A percentile compares a stretch with the other conserved stretches of the same genome.
Conservation (phyloP, 305 asterid species). For the Fraxinus baroniana region DNA sequence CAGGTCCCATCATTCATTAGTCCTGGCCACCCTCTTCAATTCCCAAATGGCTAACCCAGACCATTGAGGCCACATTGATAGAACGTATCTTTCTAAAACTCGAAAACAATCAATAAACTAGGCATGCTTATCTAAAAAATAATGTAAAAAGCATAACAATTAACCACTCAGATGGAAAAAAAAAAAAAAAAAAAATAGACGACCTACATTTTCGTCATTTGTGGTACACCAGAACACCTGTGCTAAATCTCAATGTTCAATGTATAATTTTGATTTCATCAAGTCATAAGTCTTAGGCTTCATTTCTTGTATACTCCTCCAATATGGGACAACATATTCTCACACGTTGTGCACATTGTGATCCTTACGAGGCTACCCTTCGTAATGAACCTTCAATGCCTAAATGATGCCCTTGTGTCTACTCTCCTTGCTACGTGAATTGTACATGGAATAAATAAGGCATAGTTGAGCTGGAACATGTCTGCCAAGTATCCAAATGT, state of each 20-base stretch:
- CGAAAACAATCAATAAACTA: not conserved
- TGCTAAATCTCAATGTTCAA: not conserved
- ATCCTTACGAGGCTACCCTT: not conserved
- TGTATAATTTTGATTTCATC: not conserved
- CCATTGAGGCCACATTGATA: not conserved
- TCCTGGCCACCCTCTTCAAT: not conserved
- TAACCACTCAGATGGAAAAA: not conserved
- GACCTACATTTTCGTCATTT: not conserved
- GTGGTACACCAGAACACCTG: not conserved
- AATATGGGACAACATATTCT: not conserved
- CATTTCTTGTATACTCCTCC: not conserved
- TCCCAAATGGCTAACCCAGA: not conserved
- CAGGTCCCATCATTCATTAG: not conserved
- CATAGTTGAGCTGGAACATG: not conserved
- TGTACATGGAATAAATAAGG: not conserved
- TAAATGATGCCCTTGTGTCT: not conserved
- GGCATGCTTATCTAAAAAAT: not conserved
- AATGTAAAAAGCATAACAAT: not conserved
- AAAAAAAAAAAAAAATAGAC: not conserved
- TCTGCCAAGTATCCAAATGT: not conserved
- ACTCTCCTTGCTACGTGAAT: not conserved
- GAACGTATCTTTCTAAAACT: not conserved
- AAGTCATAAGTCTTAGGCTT: not conserved
- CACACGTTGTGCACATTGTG: not conserved
- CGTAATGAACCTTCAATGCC: not conserved